These are phyloP conservation scores for Fusarium chaquense DNA, from an alignment of 2,329 filamentous ascomycete genomes.

Conservation along the genomic window DNA sequence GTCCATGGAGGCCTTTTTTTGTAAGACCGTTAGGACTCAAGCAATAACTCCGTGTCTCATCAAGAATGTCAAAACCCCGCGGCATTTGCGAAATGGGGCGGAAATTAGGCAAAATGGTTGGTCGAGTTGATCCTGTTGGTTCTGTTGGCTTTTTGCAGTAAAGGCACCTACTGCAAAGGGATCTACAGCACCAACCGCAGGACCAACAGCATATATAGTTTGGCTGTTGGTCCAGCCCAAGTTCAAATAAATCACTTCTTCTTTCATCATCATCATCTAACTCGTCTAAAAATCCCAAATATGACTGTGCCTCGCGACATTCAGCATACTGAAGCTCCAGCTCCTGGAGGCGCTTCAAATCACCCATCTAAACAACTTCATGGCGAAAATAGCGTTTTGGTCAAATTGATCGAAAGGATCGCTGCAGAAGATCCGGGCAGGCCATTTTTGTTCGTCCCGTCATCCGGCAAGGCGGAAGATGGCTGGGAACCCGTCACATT, in stretches of 20 bases:
- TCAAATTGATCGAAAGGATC: not conserved
- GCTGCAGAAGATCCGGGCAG: not conserved
- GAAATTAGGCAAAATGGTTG: not conserved
- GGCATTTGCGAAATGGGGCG: not conserved
- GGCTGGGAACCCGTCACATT: not conserved
- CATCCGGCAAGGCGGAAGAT: not conserved
- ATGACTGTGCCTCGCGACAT: not conserved
- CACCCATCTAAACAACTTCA: not conserved
- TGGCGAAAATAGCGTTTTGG: not conserved
- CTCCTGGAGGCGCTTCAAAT: not conserved
- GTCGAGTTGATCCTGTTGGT: not conserved
- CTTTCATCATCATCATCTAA: not conserved
- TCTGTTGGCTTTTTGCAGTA: not conserved
- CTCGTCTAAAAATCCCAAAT: not conserved
- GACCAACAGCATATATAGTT: not conserved
- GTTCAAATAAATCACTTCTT: not conserved
- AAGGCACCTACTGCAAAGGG: not conserved
- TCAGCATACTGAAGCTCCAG: not conserved
- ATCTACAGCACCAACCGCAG: not conserved
- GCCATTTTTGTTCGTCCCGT: not conserved
- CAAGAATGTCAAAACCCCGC: not conserved
- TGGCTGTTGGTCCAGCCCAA: not conserved
- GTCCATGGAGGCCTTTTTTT: not conserved
- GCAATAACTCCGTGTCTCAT: not conserved
- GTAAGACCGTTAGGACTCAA: not conserved